A percentile compares a stretch with the other conserved stretches of the same genome.
These are phyloP conservation scores for Thermothielavioides terrestris DNA, from an alignment of 495 filamentous ascomycete genomes.

Conservation along the genomic window DNA sequence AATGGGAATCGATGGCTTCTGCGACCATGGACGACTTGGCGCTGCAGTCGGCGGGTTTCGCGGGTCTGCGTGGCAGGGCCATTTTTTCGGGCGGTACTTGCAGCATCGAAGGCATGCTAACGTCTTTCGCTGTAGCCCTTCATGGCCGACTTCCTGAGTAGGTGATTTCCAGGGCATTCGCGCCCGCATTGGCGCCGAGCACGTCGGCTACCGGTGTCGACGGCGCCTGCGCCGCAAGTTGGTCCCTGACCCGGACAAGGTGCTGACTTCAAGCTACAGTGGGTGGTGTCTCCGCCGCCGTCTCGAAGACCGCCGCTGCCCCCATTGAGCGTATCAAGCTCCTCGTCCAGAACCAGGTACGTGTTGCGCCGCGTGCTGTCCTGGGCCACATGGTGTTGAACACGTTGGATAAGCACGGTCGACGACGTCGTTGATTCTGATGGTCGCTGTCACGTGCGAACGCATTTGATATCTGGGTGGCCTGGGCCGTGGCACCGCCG, in stretches of 20 bases:
- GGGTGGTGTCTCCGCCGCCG: slow-evolving; percentile 99
- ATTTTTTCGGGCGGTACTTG: background rate
- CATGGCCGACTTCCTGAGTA: slow-evolving; percentile 97
- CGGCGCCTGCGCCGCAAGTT: slow-evolving; percentile 31
- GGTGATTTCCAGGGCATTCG: slow-evolving; percentile 34
- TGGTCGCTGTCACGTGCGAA: slow-evolving; percentile 14
- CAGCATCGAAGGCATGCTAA: slow-evolving; percentile 15
- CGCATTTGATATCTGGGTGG: too few species aligned
- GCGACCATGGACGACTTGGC: slow-evolving; percentile 4
- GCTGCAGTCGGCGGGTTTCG: background rate
- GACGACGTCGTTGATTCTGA: background rate
- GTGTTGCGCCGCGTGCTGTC: too few species aligned
- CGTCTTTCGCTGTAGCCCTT: slow-evolving; percentile 41
- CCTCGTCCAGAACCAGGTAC: slow-evolving; percentile 99
- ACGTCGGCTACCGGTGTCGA: slow-evolving; percentile 13
- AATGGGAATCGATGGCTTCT: slow-evolving; percentile 2
- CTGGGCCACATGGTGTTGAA: too few species aligned
- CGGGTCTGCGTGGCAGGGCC: background rate
- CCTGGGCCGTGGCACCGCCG: too few species aligned
- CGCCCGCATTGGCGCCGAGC: background rate
- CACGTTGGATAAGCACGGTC: too few species aligned
- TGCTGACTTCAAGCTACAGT: slow-evolving; percentile 48
- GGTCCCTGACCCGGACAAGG: background rate
- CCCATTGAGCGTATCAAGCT: slow-evolving; percentile 99
- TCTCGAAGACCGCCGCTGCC: slow-evolving; percentile 99